Evolutionary conservation across 305 asterid genomes (phyloP), one percentile per base, ranked within the genome.

Genomic region (Euphrasia arctica): DNA sequence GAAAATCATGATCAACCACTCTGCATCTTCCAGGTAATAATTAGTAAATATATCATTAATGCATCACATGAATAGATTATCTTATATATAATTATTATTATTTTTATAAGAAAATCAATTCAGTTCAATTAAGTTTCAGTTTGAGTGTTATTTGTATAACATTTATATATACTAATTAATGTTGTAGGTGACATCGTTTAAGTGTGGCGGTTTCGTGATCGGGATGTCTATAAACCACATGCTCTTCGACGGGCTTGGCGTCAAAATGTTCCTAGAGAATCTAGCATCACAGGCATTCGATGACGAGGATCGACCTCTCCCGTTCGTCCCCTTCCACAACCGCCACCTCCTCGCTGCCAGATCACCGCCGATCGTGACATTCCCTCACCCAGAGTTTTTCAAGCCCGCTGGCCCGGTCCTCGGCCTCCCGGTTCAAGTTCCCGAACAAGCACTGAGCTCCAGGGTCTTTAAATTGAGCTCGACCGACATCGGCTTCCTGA

Each of bases 181-280:
- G 9, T 39, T 54, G 36, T 25, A 82, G 88, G 65, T 77, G 31
- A 84, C 88, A 56, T 74, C 91, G 45, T 81, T 84, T 52, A 78
- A 66, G 60, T 84, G 91, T 56, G 91, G 91, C 7, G 88, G 88
- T 54, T 79, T 84, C 39, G 81, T 75, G 41, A 54, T 82, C 71
- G 87, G 82, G 2, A 7, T 75, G 49, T 72, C 87, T 0, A 68
- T 68, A 9, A 84, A 74, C 70, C 90, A 84, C 59, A 58, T 25
- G 27, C 27, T 25, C 27, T 25, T 25, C 27, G 27, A 25, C 2
- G 27, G 27, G 27, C 27, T 25, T 29, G 18, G 45, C 72, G 11
- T 77, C 60, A 76, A 74, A 25, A 59, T 13, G 5, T 84, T 84
- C 69, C 63, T 67, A 8, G 72, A 79, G 59, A 82, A 82, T 69